These are phyloP conservation scores for Brassica nigra DNA, from an alignment of 345 rosid species.

Conservation along the genomic window DNA sequence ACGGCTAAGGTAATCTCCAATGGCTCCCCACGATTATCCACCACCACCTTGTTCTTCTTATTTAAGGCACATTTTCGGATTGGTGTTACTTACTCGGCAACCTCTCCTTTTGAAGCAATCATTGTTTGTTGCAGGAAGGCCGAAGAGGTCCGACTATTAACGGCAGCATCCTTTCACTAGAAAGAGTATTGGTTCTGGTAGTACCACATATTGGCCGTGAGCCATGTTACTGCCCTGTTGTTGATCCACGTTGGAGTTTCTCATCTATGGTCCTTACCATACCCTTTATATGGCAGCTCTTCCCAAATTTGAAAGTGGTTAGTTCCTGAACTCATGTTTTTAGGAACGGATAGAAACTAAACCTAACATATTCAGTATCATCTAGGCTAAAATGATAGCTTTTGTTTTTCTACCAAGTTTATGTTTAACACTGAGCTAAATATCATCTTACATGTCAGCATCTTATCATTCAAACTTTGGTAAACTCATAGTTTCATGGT, in stretches of 20 bases:
- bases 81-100: constrained; percentile 21
- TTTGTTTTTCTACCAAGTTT: neutral
- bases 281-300: constrained; percentile 78
- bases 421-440: constrained; percentile 22
- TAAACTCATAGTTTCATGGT: constrained; percentile 34
- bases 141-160: constrained; percentile 29
- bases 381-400: constrained; percentile 14
- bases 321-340: constrained; percentile 18
- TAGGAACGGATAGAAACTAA: neutral
- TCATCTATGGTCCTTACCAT: constrained; percentile 80
- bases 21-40: constrained; percentile 17
- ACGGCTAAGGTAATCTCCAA: constrained; percentile 56
- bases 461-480: constrained; percentile 19
- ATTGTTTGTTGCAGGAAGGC: constrained; percentile 60
- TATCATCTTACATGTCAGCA: neutral
- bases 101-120: constrained; percentile 20
- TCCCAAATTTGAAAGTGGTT: constrained; percentile 84
- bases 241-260: constrained; percentile 74
- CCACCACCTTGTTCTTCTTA: constrained; percentile 30
- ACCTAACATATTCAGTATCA: neutral
- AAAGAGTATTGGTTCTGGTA: constrained; percentile 55
- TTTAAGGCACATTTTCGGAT: constrained; percentile 19
- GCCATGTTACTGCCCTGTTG: constrained; percentile 65
- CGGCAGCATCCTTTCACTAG: constrained; percentile 58
- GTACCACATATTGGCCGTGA: constrained; percentile 64